Conservation (phyloP, 208 protist genomes). For the Acanthamoeba royreba region DNA sequence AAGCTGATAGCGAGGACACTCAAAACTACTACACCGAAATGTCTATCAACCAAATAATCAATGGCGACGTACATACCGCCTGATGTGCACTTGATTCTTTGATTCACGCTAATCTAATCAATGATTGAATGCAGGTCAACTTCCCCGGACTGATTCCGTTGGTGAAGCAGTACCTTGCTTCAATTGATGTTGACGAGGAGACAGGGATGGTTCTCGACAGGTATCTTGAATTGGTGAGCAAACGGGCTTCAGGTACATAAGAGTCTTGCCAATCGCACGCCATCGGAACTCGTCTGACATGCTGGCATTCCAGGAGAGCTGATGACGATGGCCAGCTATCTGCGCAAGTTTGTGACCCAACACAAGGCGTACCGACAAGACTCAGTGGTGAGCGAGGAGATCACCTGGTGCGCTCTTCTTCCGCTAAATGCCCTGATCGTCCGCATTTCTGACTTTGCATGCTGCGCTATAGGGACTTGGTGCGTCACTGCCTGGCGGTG, state of each 20-base stretch:
- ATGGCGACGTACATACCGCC: slow-evolving; percentile 77
- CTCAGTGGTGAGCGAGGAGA: slow-evolving; percentile 88
- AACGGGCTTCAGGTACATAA: slow-evolving; percentile 86
- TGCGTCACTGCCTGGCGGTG: slow-evolving; percentile 53
- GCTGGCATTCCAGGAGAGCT: slow-evolving; percentile 75
- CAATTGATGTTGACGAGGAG: slow-evolving; percentile 76
- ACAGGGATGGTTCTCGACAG: slow-evolving; percentile 67
- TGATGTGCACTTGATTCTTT: not conserved
- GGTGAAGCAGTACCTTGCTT: slow-evolving; percentile 86
- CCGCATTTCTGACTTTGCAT: too few species aligned
- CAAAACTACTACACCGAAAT: slow-evolving; percentile 80
- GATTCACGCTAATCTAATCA: not conserved
- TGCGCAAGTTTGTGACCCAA: slow-evolving; percentile 89
- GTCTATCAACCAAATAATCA: slow-evolving; percentile 94
- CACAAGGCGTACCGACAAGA: slow-evolving; percentile 95
- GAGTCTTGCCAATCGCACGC: not conserved
- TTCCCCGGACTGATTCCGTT: slow-evolving; percentile 93
- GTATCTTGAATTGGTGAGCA: slow-evolving; percentile 91
- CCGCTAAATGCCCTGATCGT: too few species aligned
- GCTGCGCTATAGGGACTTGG: slow-evolving; percentile 83
- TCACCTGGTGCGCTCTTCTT: slow-evolving; percentile 57
- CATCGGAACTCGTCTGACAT: not conserved
- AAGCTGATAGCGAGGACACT: too few species aligned
- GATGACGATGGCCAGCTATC: slow-evolving; percentile 90
- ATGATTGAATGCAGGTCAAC: slow-evolving; percentile 52